Base-by-base conservation (phyloP, 257 asterid species). In the Plantago elongata region DNA sequence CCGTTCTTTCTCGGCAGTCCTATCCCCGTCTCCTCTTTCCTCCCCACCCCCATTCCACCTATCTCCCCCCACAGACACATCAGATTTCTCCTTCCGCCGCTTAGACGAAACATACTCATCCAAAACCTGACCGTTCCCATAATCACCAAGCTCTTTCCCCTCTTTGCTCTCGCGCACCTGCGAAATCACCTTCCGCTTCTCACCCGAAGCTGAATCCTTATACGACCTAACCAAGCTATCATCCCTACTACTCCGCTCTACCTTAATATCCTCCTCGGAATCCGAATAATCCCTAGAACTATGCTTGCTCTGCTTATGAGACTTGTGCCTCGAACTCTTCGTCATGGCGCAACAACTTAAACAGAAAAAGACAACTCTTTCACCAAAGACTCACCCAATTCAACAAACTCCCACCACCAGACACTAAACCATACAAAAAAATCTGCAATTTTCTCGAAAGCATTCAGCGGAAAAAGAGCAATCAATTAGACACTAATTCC, bases 241-340 rank as follows among this genome's bases (percentile, higher is more conserved):
- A 3, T 88, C 95, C 66, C 76, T 83, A 50, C 72, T 74, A 62
- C 66, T 82, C 52, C 85, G 95, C 79, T 85, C 88, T 83, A 66
- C 72, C 80, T 72, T 85, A 47, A 73, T 82, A 82, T 89, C 99
- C 54, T 66, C 83, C 13, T 93, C 99, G 0, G 96, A 82, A 60
- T 89, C 99, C 5, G 97, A 83, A 69, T 87, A 84, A 66, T 87
- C 97, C 82, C 83, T 87, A 47, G 86, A 84, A 63, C 89, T 81
- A 67, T 89, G 95, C 61, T 89, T 93, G 73, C 96, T 87, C 71
- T 80, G 95, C 73, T 89, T 89, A 67, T 89, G 95, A 45, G 92
- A 90, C 75, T 87, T 93, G 74, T 90, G 91, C 77, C 94, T 82
- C 69, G 97, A 87, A 81, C 92, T 89, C 74, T 78, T 77, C 48